Evolutionary conservation across 164 flowering plant species (phyloP), one percentile per base, ranked within the genome.

Genomic region (Kalanchoe fedtschenkoi): DNA sequence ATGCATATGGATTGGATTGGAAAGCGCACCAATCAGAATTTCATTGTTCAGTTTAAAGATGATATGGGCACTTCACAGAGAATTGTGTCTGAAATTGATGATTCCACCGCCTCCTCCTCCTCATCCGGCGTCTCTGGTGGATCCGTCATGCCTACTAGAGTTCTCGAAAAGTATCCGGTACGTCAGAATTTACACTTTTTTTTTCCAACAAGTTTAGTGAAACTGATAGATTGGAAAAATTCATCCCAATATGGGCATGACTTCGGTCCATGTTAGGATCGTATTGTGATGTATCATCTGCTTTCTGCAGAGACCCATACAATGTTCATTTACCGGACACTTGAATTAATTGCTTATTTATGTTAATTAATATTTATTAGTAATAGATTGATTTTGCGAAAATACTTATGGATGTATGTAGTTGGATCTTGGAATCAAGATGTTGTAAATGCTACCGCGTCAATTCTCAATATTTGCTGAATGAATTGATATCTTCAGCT

Each of bases 91-190:
- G 30, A 47, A 47, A 47, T 22, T 47, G 55, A 24, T 24, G 30
- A 24, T 47, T 37, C 39, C 39, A 37, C 13, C 11, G 2, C 55
- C 14, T 2, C 55, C 29, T 3, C 55, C 16, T 6, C n/a, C n/a
- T n/a, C n/a, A n/a, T n/a, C n/a, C n/a, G n/a, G n/a, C n/a, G n/a
- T 24, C 14, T 47, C 55, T 16, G 16, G 16, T 1, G 30, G 13
- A 47, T 9, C 55, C 13, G 55, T 6, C 11, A 47, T 47, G 55
- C 30, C 55, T 47, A 24, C 55, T 9, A 47, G 55, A 16, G 55
- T 47, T 47, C 30, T 47, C 30, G 55, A 47, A 16, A 47, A 47
- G 19, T 47, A 47, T 24, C 55, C 55, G 55, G 55, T 47, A 24
- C 26, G 29, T 47, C 3, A 9, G 10, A 22, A 10, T 8, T 7